Percentiles rank a stretch among this genome's conserved stretches.
Conservation (phyloP, 2,329 filamentous ascomycete genomes). For the Calonectria multiphialidica region DNA sequence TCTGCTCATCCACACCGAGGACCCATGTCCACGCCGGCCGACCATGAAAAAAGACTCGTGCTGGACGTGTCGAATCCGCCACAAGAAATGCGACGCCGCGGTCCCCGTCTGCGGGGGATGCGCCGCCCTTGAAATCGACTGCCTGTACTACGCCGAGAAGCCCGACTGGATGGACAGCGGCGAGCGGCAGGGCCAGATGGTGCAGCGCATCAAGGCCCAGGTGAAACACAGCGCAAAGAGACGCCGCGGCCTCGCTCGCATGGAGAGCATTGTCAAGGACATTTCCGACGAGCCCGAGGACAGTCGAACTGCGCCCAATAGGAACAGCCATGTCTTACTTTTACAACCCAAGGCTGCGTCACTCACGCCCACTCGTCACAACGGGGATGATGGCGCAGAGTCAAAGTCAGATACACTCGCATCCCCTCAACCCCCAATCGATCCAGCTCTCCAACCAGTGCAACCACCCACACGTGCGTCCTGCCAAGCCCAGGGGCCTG, state of each 20-base stretch:
- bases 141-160: conserved; percentile 56
- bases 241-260: conserved; percentile 47
- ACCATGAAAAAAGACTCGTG: conserved; percentile 44
- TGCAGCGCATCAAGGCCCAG: conserved; percentile 36
- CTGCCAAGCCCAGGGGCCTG: not conserved
- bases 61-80: conserved; percentile 67
- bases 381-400: not conserved
- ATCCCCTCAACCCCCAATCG: not conserved
- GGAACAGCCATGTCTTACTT: not conserved
- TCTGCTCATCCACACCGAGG: not conserved
- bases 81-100: conserved; percentile 64
- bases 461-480: not conserved
- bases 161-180: conserved; percentile 61
- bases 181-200: conserved; percentile 35
- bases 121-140: conserved; percentile 59
- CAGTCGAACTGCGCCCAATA: not conserved
- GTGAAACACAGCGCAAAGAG: conserved; percentile 39
- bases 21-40: not conserved
- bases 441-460: not conserved
- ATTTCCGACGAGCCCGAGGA: not conserved
- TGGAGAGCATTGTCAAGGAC: conserved; percentile 18
- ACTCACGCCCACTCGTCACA: not conserved
- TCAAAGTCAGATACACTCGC: not conserved
- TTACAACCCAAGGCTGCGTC: not conserved
- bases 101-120: conserved; percentile 59